phyloP scores from a whole-genome alignment of 2,329 filamentous ascomycete species.

The Blastomyces percursus region DNA sequence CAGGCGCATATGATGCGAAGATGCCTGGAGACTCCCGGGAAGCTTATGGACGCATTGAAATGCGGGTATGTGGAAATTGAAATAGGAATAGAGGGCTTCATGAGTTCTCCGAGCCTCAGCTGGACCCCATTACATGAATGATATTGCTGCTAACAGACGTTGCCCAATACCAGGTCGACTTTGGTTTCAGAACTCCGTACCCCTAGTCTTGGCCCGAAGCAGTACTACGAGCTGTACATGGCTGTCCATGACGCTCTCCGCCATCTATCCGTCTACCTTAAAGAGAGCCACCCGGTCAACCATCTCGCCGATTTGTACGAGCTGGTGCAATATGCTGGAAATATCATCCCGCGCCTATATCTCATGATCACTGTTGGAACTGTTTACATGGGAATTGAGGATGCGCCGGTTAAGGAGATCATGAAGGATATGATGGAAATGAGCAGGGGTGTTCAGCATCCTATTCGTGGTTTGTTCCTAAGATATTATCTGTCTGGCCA shows the following conservation, averaged over 20 bases:
- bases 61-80: conserved; percentile 64
- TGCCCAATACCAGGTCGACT: conserved; percentile 59
- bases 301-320: conserved; percentile 97
- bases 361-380: conserved; percentile 99
- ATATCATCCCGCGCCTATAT: conserved; percentile 91
- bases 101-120: background rate
- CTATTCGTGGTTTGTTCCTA: conserved; percentile 85
- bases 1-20: conserved; percentile 96
- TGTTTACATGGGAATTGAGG: conserved; percentile 96
- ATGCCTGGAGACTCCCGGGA: conserved; percentile 91
- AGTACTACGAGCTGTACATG: conserved; percentile 99
- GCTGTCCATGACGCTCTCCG: conserved; percentile 94
- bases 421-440: conserved; percentile 99
- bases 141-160: conserved; percentile 8
- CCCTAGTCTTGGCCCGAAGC: conserved; percentile 93
- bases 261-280: conserved; percentile 90
- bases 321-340: conserved; percentile 94
- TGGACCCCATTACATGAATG: background rate
- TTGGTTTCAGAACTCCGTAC: conserved; percentile 97
- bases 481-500: conserved; percentile 95
- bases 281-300: conserved; percentile 94
- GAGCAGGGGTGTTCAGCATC: conserved; percentile 95
- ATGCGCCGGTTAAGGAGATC: conserved; percentile 97
- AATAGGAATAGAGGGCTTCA: background rate
- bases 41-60: conserved; percentile 99